Evolutionary conservation across 192 early-diverging fungal species (phyloP).

Genomic region (Lobulomyces angularis): DNA sequence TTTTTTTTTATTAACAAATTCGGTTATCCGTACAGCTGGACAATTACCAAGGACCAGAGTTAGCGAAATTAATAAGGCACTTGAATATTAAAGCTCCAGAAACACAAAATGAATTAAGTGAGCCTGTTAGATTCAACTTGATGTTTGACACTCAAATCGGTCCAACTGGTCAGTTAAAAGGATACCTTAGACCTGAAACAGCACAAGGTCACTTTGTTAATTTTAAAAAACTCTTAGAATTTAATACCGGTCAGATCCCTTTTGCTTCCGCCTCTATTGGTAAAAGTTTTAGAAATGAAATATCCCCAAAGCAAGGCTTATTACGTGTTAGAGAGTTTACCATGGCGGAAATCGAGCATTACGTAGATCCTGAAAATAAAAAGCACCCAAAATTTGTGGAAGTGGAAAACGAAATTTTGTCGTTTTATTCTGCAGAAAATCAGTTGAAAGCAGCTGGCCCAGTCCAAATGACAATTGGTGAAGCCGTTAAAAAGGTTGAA

Average conservation of each 20-base stretch:
- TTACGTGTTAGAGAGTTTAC: conserved; percentile 95
- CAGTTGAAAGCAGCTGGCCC: conserved; percentile 70
- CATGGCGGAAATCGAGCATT: conserved; percentile 99
- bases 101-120: conserved; percentile 79
- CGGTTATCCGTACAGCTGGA: conserved; percentile 57
- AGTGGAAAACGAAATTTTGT: conserved; percentile 62
- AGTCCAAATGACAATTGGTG: conserved; percentile 70
- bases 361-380: conserved; percentile 89
- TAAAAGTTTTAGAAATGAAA: conserved; percentile 98
- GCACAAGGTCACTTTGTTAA: conserved; percentile 99
- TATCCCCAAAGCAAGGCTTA: conserved; percentile 86
- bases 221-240: conserved; percentile 92
- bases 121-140: conserved; percentile 91
- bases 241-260: conserved; percentile 97
- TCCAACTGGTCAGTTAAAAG: conserved; percentile 88
- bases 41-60: conserved; percentile 80
- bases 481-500: conserved; percentile 66
- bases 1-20: neutral
- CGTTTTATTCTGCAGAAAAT: conserved; percentile 58
- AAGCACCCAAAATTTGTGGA: conserved; percentile 82
- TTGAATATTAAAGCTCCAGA: conserved; percentile 82
- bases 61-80: conserved; percentile 71
- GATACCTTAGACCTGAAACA: conserved; percentile 95
- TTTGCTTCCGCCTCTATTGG: conserved; percentile 97
- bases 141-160: conserved; percentile 99